Evolutionary conservation across 805 yeast genomes (phyloP).

Genomic region (Myxozyma neglecta): DNA sequence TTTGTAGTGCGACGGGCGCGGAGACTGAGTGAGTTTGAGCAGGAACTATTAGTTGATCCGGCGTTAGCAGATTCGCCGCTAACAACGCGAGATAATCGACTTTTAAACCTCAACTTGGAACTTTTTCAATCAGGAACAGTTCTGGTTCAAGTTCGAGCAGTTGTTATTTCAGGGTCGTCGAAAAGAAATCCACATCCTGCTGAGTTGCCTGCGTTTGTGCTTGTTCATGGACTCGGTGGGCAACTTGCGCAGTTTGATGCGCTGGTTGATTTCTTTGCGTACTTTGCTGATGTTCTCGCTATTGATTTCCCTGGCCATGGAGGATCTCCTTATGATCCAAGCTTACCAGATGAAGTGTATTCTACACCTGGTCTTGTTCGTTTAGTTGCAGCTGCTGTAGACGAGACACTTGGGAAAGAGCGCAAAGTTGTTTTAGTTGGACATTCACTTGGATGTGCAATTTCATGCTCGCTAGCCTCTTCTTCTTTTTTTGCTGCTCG

Average conservation of each 20-base stretch:
- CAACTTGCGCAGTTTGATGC: conserved; percentile 82
- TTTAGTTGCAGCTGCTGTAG: conserved; percentile 21
- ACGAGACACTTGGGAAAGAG: conserved; percentile 24
- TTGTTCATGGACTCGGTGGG: conserved; percentile 91
- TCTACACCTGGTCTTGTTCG: conserved; percentile 25
- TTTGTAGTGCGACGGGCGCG: conserved; percentile 9
- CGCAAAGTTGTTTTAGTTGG: conserved; percentile 52
- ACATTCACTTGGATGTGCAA: conserved; percentile 72
- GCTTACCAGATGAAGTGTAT: conserved; percentile 21
- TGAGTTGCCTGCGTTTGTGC: conserved; percentile 58
- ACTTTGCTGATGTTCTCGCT: conserved; percentile 62
- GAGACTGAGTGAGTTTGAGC: conserved; percentile 17
- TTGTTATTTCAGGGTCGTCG: conserved; percentile 13
- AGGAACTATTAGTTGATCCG: conserved; percentile 15
- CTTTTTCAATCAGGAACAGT: neutral
- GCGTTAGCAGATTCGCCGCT: conserved; percentile 26
- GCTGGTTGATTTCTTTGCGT: conserved; percentile 60
- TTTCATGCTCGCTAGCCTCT: conserved; percentile 38
- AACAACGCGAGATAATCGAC: conserved; percentile 16
- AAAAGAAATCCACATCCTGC: conserved; percentile 24
- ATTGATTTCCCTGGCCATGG: conserved; percentile 93
- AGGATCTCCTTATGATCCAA: conserved; percentile 38
- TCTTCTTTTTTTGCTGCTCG: conserved; percentile 40
- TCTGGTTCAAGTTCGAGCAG: conserved; percentile 14
- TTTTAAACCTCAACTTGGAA: neutral